Evolutionary conservation across 1,284 basidiomycete genomes (phyloP), one percentile per base, ranked within the genome.

Genomic region (Takashimella koratensis): DNA sequence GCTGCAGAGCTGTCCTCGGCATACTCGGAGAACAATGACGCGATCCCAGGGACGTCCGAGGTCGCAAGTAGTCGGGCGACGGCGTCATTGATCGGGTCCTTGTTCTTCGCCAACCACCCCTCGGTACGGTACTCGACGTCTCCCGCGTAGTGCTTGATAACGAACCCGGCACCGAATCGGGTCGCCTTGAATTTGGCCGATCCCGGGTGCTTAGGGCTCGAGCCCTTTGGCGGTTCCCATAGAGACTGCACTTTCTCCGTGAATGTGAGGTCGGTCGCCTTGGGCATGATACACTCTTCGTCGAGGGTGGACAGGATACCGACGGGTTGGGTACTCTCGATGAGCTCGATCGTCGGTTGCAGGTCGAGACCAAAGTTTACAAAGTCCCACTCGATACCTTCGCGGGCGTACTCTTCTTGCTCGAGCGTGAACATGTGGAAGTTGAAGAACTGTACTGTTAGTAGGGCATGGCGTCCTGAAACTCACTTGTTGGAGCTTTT

Each of bases 381-480:
- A 70, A 96, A 98, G 70, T 96, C 88, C 96, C 96, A 99, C 58
- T 95, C 86, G 74, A 99, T 99, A 43, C 87, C 87, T 73, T 99
- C 96, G 23, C 96, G 84, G 12, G 91, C 84, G 76, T 99, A 98
- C 76, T 99, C 96, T 72, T 99, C 95, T 74, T 99, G 96, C 78
- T 99, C 96, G 40, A 98, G 84, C 12, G 97, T 93, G 75, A 99
- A 98, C 96, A 98, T 98, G 76, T 98, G 96, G 75, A 98, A 93
- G 71, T 98, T 99, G 83, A 97, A 97, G 78, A 94, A 96, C 70
- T 76, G 61, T 20, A 22, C 19, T 19, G n/a, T 27, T 51, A 40
- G 60, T 8, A 36, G 8, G 8, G 30, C 30, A 8, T 8, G 22
- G 43, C 26, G 26, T 11, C 13, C 3, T 20, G 13, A 2, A 21